Percentiles rank a stretch among this genome's conserved stretches.
These are phyloP conservation scores for Fusarium acutatum DNA, from an alignment of 2,329 filamentous ascomycete genomes.

Conservation along the genomic window DNA sequence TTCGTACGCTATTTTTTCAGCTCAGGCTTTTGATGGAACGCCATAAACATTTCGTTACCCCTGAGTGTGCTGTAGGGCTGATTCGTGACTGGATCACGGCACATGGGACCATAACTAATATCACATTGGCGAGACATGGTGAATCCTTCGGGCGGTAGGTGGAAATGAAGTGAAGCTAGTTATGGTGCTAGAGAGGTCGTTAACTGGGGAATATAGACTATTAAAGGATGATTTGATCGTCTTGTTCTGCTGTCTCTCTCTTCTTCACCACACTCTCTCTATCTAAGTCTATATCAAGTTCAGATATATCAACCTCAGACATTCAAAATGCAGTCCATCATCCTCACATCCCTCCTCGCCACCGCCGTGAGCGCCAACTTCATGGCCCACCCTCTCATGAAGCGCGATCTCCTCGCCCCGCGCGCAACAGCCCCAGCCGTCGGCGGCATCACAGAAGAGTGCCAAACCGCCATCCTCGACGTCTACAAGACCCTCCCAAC, in stretches of 20 bases:
- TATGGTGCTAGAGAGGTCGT: background rate
- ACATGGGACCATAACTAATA: background rate
- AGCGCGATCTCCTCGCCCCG: conserved; percentile 37
- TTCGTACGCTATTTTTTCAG: accelerated
- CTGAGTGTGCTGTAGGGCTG: conserved; percentile 11
- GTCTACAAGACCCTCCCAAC: conserved; percentile 43
- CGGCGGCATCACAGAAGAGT: conserved; percentile 24
- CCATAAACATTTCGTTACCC: background rate
- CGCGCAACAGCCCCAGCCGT: conserved; percentile 33
- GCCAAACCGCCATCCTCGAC: conserved; percentile 36
- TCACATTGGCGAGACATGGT: background rate
- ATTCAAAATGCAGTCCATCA: conserved; percentile 44
- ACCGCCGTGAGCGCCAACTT: conserved; percentile 40
- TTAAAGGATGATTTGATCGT: background rate
- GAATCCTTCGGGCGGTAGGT: background rate
- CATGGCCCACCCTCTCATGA: conserved; percentile 42
- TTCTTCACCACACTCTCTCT: background rate
- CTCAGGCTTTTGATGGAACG: background rate
- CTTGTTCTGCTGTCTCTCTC: background rate
- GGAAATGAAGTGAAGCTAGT: conserved; percentile 14
- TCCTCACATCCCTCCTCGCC: conserved; percentile 40
- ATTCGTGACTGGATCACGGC: background rate
- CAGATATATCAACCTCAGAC: background rate
- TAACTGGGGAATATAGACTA: background rate
- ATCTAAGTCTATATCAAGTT: background rate